These are phyloP conservation scores for Paracorniculantispora psalliotae DNA, from an alignment of 2,329 filamentous ascomycete species.

Conservation along the genomic window DNA sequence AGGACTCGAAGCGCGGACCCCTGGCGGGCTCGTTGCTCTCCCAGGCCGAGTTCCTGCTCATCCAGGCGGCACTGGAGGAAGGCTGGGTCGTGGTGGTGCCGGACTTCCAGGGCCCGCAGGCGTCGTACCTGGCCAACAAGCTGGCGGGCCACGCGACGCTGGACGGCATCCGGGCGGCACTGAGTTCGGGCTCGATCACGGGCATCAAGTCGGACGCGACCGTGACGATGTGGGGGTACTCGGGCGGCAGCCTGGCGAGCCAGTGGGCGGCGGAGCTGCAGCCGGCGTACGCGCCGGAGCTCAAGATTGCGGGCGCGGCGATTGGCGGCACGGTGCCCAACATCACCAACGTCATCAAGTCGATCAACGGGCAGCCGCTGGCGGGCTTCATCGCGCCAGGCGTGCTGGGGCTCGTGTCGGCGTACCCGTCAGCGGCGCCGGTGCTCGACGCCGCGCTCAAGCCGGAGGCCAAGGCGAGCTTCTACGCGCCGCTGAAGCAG, in stretches of 20 bases:
- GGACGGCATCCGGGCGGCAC: slow-evolving; percentile 7
- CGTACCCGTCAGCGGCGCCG: neutral
- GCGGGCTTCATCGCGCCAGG: slow-evolving; percentile 6
- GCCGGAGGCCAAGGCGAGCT: slow-evolving; percentile 20
- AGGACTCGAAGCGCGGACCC: slow-evolving; percentile 19
- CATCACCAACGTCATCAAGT: neutral
- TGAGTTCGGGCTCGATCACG: slow-evolving; percentile 10
- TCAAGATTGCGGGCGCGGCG: neutral
- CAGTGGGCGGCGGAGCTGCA: slow-evolving; percentile 10
- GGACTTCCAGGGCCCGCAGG: slow-evolving; percentile 4
- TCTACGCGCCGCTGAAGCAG: slow-evolving; percentile 19
- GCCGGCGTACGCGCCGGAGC: slow-evolving; percentile 6
- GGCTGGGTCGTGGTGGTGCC: slow-evolving; percentile 17
- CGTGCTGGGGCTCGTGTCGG: neutral
- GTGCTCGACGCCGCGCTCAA: neutral
- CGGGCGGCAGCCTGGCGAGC: slow-evolving; percentile 5
- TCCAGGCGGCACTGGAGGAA: slow-evolving; percentile 6
- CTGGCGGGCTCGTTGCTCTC: slow-evolving; percentile 30
- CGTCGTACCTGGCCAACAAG: slow-evolving; percentile 8
- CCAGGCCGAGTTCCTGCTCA: slow-evolving; percentile 1
- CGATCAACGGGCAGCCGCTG: slow-evolving; percentile 1
- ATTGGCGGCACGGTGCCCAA: slow-evolving; percentile 3
- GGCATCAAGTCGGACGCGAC: slow-evolving; percentile 24
- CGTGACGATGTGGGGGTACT: slow-evolving; percentile 35
- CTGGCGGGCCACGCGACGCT: slow-evolving; percentile 5